Evolutionary conservation across 768 basidiomycete species (phyloP), one percentile per base, ranked within the genome.

Genomic region (Holtermanniella nyarrowii): DNA sequence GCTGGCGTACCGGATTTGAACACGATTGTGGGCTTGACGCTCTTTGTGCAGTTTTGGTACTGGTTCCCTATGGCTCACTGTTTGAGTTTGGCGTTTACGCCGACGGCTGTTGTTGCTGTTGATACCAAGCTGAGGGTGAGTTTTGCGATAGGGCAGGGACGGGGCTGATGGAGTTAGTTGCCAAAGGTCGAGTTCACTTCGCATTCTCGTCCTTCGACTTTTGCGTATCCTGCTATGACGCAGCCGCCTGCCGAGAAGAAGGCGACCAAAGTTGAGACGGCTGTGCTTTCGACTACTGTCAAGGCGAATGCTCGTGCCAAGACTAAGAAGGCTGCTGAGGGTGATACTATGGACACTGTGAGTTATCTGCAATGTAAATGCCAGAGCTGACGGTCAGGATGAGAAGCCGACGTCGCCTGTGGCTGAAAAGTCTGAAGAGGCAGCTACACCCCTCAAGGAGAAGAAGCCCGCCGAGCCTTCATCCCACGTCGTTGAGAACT

Each of bases 31-130:
- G 95, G 95, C n/a, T 90, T 97, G 85, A 82, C 86, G 16, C 74
- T 99, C 68, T 99, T 99, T 76, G 87, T 86, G 64, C 95, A 99
- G 72, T 97, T 99, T 74, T 99, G 95, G 95, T 97, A 97, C 71
- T 99, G 95, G 95, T 99, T 91, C 74, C 95, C 95, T 26, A 76
- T 97, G 23, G 89, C 90, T 13, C 91, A 96, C 65, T 89, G 86
- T 56, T 85, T 86, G 14, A 86, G 84, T 61, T 74, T 99, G 57
- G 84, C 91, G 1, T 96, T 99, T 72, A 85, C 88, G 50, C 91
- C 95, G 2, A 99, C 95, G 13, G 90, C 85, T 7, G 84, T 99
- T 50, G 89, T 99, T 61, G 93, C 88, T 25, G 72, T 97, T 52
- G 85, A 88, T 62, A 83, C 79, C 55, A 81, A 90, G 55, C 74